Conservation (phyloP, 208 protist species). For the Trypanosoma platydactyli region DNA sequence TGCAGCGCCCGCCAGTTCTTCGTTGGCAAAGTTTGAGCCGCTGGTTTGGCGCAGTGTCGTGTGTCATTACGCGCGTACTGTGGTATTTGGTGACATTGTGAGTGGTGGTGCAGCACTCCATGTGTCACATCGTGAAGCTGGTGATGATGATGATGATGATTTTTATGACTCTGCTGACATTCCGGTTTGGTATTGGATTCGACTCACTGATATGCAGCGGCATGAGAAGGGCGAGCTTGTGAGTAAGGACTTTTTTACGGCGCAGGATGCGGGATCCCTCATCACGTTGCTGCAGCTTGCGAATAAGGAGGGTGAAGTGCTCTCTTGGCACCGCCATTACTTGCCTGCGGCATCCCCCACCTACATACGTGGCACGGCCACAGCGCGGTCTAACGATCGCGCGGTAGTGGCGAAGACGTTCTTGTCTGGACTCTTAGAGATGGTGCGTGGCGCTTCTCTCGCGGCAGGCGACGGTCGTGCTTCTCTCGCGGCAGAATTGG, state of each 20-base stretch:
- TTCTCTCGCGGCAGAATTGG: constrained; percentile 66
- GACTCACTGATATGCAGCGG: constrained; percentile 79
- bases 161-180: constrained; percentile 16
- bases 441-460: constrained; percentile 22
- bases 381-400: constrained; percentile 52
- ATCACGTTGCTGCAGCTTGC: constrained; percentile 46
- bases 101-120: background rate
- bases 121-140: background rate
- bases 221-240: constrained; percentile 68
- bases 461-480: constrained; percentile 7
- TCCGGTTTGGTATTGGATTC: constrained; percentile 54
- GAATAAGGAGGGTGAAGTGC: constrained; percentile 53
- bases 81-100: constrained; percentile 77
- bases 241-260: constrained; percentile 61
- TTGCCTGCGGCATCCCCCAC: constrained; percentile 21
- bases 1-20: background rate
- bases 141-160: constrained; percentile 11
- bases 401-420: constrained; percentile 82
- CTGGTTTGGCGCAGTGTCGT: constrained; percentile 76
- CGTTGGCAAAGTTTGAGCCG: constrained; percentile 31
- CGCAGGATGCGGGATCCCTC: constrained; percentile 44
- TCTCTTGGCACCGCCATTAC: constrained; percentile 60
- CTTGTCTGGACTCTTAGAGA: constrained; percentile 57
- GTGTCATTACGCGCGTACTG: constrained; percentile 55
- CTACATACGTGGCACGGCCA: constrained; percentile 12